phyloP scores from a whole-genome alignment of 306 rosid species.

The Cicer cuneatum region DNA sequence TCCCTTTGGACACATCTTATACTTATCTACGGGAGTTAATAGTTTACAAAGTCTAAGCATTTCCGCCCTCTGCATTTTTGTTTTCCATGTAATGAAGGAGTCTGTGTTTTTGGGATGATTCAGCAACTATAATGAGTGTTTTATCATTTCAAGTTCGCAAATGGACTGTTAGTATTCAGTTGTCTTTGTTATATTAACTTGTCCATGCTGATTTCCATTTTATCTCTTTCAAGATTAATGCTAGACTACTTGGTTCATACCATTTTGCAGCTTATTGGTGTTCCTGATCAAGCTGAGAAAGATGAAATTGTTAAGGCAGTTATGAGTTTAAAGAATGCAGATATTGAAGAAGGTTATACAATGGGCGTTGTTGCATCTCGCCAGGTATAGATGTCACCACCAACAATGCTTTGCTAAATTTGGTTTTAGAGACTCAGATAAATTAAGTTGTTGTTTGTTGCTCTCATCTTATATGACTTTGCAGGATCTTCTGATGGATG shows the following conservation, averaged over 20 bases:
- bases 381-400: slow-evolving; percentile 56
- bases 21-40: too few species aligned
- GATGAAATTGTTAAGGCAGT: slow-evolving; percentile 96
- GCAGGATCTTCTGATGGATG: slow-evolving; percentile 90
- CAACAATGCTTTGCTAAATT: slow-evolving; percentile 9
- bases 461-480: slow-evolving; percentile 42
- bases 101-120: slow-evolving; percentile 29
- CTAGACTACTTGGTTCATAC: slow-evolving; percentile 33
- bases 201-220: slow-evolving; percentile 21
- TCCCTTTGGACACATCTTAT: too few species aligned
- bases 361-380: slow-evolving; percentile 77
- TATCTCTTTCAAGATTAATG: slow-evolving; percentile 35
- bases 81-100: slow-evolving; percentile 18
- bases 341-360: slow-evolving; percentile 92
- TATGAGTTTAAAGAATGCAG: slow-evolving; percentile 78
- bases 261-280: slow-evolving; percentile 84
- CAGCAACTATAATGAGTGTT: slow-evolving; percentile 24
- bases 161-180: slow-evolving; percentile 21
- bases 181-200: slow-evolving; percentile 14
- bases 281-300: slow-evolving; percentile 84
- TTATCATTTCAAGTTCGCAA: slow-evolving; percentile 22
- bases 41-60: not conserved
- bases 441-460: slow-evolving; percentile 9
- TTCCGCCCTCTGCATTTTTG: not conserved
- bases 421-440: slow-evolving; percentile 7